These are phyloP conservation scores for Geotrichum phurueaensis DNA, from an alignment of 1,139 yeast species.

Conservation along the genomic window DNA sequence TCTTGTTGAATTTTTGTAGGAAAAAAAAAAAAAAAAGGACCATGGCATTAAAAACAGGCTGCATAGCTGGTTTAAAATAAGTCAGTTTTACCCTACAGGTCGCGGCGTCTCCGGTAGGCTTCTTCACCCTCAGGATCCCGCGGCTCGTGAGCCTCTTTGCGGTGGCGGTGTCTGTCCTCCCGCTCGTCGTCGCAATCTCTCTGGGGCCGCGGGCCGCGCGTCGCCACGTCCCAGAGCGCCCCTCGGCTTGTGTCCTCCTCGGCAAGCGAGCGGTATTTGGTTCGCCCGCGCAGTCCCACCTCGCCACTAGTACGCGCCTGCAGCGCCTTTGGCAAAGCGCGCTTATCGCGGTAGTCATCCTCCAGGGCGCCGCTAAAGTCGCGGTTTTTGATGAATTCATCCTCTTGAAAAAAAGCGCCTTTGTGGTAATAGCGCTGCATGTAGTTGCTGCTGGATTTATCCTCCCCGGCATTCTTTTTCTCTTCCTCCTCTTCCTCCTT, in stretches of 20 bases:
- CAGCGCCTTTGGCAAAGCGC: conserved; percentile 30
- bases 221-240: conserved; percentile 1
- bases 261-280: conserved; percentile 24
- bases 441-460: conserved; percentile 15
- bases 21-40: neutral
- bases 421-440: conserved; percentile 34
- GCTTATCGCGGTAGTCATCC: conserved; percentile 31
- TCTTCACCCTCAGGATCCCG: neutral
- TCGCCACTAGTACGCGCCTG: conserved; percentile 26
- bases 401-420: conserved; percentile 38
- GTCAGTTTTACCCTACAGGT: neutral
- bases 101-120: neutral
- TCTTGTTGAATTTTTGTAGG: no score
- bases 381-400: conserved; percentile 31
- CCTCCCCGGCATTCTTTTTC: conserved; percentile 19
- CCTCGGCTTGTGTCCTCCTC: conserved; percentile 30
- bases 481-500: conserved; percentile 14
- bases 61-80: neutral
- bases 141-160: neutral
- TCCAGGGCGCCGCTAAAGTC: conserved; percentile 30
- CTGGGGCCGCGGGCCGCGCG: neutral
- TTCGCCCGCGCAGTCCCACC: conserved; percentile 30
- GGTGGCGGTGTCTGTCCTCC: neutral
- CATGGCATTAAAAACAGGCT: neutral
- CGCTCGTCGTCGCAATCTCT: neutral